A percentile compares a stretch with the other conserved stretches of the same genome.
Conservation (phyloP, 2,329 filamentous ascomycete species). For the Paecilomyces dactylethromorphus region DNA sequence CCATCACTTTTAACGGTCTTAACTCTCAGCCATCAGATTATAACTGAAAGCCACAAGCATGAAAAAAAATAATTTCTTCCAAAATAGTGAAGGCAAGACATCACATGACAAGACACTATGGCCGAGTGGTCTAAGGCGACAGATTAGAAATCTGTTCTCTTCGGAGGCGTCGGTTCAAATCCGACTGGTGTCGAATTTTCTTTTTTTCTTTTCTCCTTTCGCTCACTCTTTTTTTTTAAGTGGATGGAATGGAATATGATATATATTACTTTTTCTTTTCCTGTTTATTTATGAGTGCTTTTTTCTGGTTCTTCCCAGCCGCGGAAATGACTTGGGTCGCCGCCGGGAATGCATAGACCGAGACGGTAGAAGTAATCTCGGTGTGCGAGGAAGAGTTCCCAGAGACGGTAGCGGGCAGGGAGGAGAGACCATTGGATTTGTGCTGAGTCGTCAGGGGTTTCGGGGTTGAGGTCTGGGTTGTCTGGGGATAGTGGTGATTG, state of each 20-base stretch:
- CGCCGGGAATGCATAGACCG: conserved; percentile 79
- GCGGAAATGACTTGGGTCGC: conserved; percentile 32
- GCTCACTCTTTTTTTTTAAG: neutral
- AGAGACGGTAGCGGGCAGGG: conserved; percentile 64
- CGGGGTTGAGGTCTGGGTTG: neutral
- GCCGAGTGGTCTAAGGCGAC: neutral
- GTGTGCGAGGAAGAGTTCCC: conserved; percentile 89
- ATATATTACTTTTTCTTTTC: conserved; percentile 2
- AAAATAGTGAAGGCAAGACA: neutral
- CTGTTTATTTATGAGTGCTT: conserved; percentile 4
- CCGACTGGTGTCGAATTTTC: neutral
- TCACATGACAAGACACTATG: neutral
- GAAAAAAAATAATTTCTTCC: neutral
- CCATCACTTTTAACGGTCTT: too few species aligned
- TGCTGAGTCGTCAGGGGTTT: neutral
- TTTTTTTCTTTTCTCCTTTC: neutral
- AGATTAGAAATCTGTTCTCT: neutral
- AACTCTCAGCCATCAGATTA: too few species aligned
- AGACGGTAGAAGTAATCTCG: conserved; percentile 95
- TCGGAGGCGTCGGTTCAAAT: neutral
- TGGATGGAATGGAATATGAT: too few species aligned
- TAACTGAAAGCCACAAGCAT: neutral
- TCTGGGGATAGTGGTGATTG: neutral
- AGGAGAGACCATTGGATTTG: conserved; percentile 13
- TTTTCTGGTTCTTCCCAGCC: neutral